Evolutionary conservation across 306 rosid genomes (phyloP).

Genomic region (Crotalaria pallida): DNA sequence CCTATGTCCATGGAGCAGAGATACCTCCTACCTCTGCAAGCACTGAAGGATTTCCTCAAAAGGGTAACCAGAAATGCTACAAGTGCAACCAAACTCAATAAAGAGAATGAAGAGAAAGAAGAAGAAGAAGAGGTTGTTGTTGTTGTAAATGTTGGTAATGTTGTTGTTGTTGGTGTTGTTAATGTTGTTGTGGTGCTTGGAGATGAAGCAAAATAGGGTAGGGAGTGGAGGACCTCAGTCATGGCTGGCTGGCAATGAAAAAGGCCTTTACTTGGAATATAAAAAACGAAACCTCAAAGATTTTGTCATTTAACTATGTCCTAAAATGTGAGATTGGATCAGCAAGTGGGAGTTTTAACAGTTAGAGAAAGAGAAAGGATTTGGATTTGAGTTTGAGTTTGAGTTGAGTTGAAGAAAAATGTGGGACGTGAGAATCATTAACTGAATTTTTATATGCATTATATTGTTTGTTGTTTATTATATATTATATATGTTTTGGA

Average conservation of each 20-base stretch:
- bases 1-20: constrained; percentile 67
- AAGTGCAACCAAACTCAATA: constrained; percentile 25
- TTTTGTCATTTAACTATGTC: constrained; percentile 12
- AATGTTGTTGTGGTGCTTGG: constrained; percentile 18
- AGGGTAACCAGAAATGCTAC: constrained; percentile 49
- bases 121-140: constrained; percentile 30
- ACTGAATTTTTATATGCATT: background rate
- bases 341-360: background rate
- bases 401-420: constrained; percentile 35
- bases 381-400: constrained; percentile 19
- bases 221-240: constrained; percentile 70
- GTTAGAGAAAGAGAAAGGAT: background rate
- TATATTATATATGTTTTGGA: no score
- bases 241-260: constrained; percentile 76
- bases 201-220: constrained; percentile 48
- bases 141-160: background rate
- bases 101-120: constrained; percentile 10
- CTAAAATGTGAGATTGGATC: constrained; percentile 9
- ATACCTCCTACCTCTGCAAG: constrained; percentile 38
- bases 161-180: background rate
- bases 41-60: constrained; percentile 53
- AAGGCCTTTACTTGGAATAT: constrained; percentile 36
- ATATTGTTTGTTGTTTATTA: background rate
- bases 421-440: constrained; percentile 65
- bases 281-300: constrained; percentile 23